phyloP scores from a whole-genome alignment of 2,329 filamentous ascomycete genomes.

The Trichoderma sp. region DNA sequence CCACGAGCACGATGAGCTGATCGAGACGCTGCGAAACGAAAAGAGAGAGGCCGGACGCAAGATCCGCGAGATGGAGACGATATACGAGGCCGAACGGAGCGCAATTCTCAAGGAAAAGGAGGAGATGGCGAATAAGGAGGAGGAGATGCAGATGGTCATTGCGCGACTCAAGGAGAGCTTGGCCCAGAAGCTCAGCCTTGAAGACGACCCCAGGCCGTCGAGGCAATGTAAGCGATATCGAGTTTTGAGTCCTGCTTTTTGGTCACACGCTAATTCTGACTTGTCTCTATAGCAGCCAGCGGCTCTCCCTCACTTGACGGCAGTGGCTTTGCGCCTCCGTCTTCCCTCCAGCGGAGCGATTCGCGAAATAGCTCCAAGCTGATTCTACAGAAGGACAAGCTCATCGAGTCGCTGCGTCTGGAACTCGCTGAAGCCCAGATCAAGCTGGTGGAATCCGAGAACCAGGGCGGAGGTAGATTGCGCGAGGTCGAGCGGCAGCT shows the following conservation, averaged over 20 bases:
- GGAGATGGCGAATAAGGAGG: constrained; percentile 78
- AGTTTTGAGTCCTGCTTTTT: neutral
- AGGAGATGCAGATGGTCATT: constrained; percentile 88
- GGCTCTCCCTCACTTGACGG: constrained; percentile 71
- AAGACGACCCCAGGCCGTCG: constrained; percentile 60
- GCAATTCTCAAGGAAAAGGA: constrained; percentile 91
- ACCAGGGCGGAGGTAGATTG: constrained; percentile 82
- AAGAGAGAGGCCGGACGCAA: constrained; percentile 82
- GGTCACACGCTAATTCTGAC: constrained; percentile 31
- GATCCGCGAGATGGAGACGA: constrained; percentile 86
- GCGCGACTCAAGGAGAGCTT: constrained; percentile 89
- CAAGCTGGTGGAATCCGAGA: constrained; percentile 92
- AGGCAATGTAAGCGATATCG: constrained; percentile 55
- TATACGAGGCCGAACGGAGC: constrained; percentile 87
- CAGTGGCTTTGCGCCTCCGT: constrained; percentile 82
- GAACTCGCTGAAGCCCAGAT: constrained; percentile 95
- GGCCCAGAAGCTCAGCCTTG: constrained; percentile 66
- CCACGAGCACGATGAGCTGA: constrained; percentile 82
- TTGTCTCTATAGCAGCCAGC: constrained; percentile 44
- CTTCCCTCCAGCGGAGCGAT: constrained; percentile 81
- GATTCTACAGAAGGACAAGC: constrained; percentile 90
- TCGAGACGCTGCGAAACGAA: constrained; percentile 79
- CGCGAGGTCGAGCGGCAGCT: constrained; percentile 89
- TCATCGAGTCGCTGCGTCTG: constrained; percentile 88
- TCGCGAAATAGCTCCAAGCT: constrained; percentile 88